phyloP scores from a whole-genome alignment of 108 stramenopile genomes.

The Cyclostephanos tholiformis region DNA sequence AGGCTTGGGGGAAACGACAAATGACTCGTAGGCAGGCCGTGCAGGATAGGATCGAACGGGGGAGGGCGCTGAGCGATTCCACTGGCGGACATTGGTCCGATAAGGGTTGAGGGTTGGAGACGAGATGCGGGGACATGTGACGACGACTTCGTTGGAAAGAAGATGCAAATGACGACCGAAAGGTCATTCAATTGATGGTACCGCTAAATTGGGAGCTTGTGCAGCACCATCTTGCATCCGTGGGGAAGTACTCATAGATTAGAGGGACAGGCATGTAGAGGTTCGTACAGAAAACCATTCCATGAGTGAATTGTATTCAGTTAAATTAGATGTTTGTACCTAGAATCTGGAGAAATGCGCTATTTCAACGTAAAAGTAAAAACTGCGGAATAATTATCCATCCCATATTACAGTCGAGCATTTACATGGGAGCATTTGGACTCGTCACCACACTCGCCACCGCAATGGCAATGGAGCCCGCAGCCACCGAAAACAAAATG shows the following conservation, averaged over 20 bases:
- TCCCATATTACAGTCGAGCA: background rate
- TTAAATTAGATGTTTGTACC: too few relatives aligned
- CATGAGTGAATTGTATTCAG: too few relatives aligned
- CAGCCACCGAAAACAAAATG: conserved; percentile 72
- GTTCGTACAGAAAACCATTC: too few relatives aligned
- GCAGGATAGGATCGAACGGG: conserved; percentile 42
- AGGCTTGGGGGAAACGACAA: conserved; percentile 34
- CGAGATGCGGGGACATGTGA: too few relatives aligned
- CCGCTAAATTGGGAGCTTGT: too few relatives aligned
- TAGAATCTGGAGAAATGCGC: too few relatives aligned
- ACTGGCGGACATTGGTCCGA: conserved; percentile 77
- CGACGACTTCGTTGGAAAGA: too few relatives aligned
- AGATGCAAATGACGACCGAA: too few relatives aligned
- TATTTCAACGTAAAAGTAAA: background rate
- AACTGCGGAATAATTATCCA: background rate
- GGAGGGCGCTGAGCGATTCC: conserved; percentile 63
- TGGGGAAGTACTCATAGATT: too few relatives aligned
- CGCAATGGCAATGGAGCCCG: conserved; percentile 59
- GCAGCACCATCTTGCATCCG: too few relatives aligned
- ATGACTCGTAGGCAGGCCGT: conserved; percentile 50
- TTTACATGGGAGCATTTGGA: conserved; percentile 19
- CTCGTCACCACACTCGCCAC: conserved; percentile 64
- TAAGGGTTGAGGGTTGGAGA: conserved; percentile 4
- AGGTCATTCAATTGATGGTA: too few relatives aligned
- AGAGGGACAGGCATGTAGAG: too few relatives aligned